These are phyloP conservation scores for Akebia trifoliata DNA, from an alignment of 164 flowering plant genomes.

Conservation along the genomic window DNA sequence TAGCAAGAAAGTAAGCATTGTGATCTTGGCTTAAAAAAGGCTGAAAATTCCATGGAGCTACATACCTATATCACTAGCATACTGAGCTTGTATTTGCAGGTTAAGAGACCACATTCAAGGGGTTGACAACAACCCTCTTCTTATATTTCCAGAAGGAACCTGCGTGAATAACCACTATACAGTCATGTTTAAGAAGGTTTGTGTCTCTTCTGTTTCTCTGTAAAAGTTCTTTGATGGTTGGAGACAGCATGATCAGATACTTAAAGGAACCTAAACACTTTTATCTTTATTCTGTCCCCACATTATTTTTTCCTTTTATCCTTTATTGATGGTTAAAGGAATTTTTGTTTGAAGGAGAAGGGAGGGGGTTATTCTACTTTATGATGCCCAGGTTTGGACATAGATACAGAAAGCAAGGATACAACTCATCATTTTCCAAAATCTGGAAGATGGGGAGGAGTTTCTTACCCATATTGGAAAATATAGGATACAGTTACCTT, in stretches of 20 bases:
- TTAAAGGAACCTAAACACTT: background rate
- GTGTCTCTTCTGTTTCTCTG: background rate
- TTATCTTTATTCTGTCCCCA: background rate
- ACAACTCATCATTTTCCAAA: too few relatives aligned
- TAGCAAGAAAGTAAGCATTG: constrained; percentile 66
- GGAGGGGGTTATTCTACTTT: too few relatives aligned
- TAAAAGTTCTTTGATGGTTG: background rate
- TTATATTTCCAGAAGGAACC: constrained; percentile 99
- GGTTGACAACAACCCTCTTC: constrained; percentile 87
- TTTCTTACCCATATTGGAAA: too few relatives aligned
- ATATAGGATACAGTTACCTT: too few relatives aligned
- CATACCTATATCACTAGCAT: background rate
- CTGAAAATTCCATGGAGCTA: background rate
- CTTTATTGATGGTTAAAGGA: background rate
- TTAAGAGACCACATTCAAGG: constrained; percentile 77
- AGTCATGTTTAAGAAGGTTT: constrained; percentile 97
- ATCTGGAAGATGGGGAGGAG: too few relatives aligned
- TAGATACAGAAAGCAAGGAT: too few relatives aligned
- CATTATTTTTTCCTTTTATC: background rate
- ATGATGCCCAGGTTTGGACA: too few relatives aligned
- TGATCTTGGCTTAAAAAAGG: background rate
- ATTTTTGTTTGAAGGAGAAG: too few relatives aligned
- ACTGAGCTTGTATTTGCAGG: constrained; percentile 39
- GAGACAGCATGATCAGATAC: background rate
- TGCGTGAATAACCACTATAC: constrained; percentile 95